Evolutionary conservation across 2,329 filamentous ascomycete species (phyloP).

Genomic region (Beauveria caledonica): DNA sequence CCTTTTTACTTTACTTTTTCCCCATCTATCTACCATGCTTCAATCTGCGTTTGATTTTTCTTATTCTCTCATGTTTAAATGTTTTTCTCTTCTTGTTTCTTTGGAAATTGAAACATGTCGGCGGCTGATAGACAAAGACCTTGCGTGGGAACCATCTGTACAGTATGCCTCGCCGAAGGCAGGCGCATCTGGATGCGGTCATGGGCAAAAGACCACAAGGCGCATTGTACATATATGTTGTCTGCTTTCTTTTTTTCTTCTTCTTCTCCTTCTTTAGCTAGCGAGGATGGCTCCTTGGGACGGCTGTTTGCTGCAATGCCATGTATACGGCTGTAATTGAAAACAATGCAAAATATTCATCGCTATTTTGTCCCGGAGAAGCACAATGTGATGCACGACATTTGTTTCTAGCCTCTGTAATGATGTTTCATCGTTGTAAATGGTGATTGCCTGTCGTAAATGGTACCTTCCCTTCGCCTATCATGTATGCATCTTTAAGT

Average conservation of each 20-base stretch:
- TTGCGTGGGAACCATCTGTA: constrained; percentile 4
- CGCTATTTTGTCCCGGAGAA: neutral
- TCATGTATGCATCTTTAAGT: neutral
- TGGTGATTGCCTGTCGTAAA: no score
- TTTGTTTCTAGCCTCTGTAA: neutral
- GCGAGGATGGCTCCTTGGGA: neutral
- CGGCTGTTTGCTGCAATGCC: neutral
- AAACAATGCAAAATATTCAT: neutral
- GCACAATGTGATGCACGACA: neutral
- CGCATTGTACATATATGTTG: constrained; percentile 8
- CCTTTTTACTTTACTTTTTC: constrained; percentile 5
- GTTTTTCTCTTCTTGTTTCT: constrained; percentile 19
- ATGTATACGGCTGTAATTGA: constrained; percentile 5
- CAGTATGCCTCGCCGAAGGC: neutral
- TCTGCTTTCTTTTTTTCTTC: neutral
- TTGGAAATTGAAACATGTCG: neutral
- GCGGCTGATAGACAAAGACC: constrained; percentile 3
- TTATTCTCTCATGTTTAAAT: constrained; percentile 7
- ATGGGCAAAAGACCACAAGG: constrained; percentile 1
- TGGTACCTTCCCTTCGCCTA: neutral
- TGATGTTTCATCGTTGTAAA: neutral
- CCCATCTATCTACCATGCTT: constrained; percentile 7
- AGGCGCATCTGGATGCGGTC: neutral
- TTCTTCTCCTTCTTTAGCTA: neutral
- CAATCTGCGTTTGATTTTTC: constrained; percentile 4